A percentile compares a stretch with the other conserved stretches of the same genome.
Evolutionary conservation across 1,284 basidiomycete species (phyloP).

Genomic region (Testicularia cyperi): DNA sequence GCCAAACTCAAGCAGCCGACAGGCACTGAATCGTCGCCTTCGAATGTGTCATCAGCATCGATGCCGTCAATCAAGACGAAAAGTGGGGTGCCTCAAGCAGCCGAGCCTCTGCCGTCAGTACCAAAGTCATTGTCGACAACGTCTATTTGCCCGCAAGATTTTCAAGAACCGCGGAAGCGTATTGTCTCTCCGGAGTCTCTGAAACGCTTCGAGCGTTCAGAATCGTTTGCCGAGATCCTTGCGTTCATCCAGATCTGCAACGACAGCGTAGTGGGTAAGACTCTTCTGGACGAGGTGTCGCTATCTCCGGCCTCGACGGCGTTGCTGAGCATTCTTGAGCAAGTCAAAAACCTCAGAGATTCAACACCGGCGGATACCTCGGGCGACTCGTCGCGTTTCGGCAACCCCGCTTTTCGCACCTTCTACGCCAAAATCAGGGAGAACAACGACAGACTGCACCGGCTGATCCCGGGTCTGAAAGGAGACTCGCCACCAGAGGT

Average conservation of each 20-base stretch:
- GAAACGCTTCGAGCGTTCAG: slow-evolving; percentile 75
- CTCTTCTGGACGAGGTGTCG: slow-evolving; percentile 66
- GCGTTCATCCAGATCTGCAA: slow-evolving; percentile 78
- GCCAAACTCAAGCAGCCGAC: neutral
- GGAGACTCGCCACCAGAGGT: slow-evolving; percentile 27
- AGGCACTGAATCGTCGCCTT: neutral
- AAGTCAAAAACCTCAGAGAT: slow-evolving; percentile 61
- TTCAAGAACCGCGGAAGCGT: slow-evolving; percentile 66
- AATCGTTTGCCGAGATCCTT: slow-evolving; percentile 72
- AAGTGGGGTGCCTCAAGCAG: neutral
- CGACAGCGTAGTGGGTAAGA: slow-evolving; percentile 73
- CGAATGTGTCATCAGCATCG: neutral
- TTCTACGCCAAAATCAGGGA: slow-evolving; percentile 82
- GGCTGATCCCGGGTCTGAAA: slow-evolving; percentile 56
- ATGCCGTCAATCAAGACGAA: no score
- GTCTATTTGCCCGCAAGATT: slow-evolving; percentile 7
- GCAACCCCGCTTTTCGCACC: slow-evolving; percentile 91
- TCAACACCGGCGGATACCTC: slow-evolving; percentile 78
- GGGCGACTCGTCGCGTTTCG: slow-evolving; percentile 88
- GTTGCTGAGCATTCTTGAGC: slow-evolving; percentile 53
- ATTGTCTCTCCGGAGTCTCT: slow-evolving; percentile 81
- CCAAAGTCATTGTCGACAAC: no score
- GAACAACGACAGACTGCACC: slow-evolving; percentile 63
- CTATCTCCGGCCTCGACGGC: slow-evolving; percentile 16
- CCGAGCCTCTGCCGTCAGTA: no score